phyloP scores from a whole-genome alignment of 2,329 filamentous ascomycete species.

The Rutstroemia sp. region DNA sequence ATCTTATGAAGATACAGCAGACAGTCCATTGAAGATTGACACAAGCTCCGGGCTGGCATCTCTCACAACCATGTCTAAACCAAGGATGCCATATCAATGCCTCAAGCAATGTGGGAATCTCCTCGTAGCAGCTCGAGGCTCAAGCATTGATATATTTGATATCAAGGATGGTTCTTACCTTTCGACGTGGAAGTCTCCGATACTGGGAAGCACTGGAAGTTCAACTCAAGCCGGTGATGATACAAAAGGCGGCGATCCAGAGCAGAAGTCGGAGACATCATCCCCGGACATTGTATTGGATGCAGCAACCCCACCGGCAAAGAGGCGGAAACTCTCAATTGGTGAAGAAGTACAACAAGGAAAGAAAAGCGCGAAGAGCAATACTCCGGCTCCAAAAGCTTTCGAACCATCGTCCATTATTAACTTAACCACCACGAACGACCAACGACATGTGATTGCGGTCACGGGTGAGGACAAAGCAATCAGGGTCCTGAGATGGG shows the following conservation, averaged over 20 bases:
- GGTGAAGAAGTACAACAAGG: conserved; percentile 13
- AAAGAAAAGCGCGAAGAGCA: conserved; percentile 18
- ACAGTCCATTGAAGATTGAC: no score
- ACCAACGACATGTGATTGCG: conserved; percentile 63
- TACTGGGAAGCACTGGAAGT: conserved; percentile 8
- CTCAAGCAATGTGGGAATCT: conserved; percentile 47
- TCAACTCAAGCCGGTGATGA: neutral
- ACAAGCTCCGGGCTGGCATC: no score
- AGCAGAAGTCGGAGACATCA: neutral
- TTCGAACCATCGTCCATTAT: conserved; percentile 58
- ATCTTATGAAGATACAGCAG: neutral
- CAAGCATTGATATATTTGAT: conserved; percentile 61
- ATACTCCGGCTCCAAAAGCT: conserved; percentile 19
- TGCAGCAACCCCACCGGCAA: conserved; percentile 23
- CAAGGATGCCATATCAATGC: conserved; percentile 58
- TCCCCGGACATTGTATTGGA: neutral
- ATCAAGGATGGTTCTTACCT: conserved; percentile 49
- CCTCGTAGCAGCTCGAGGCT: conserved; percentile 67
- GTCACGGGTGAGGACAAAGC: conserved; percentile 90
- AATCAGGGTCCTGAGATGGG: conserved; percentile 72
- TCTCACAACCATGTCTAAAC: conserved; percentile 20
- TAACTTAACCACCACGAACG: conserved; percentile 54
- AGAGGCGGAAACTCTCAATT: conserved; percentile 27
- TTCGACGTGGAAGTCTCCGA: conserved; percentile 34
- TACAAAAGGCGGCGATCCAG: neutral